Conservation (phyloP, 768 basidiomycete genomes). For the Amanita polypyramis region DNA sequence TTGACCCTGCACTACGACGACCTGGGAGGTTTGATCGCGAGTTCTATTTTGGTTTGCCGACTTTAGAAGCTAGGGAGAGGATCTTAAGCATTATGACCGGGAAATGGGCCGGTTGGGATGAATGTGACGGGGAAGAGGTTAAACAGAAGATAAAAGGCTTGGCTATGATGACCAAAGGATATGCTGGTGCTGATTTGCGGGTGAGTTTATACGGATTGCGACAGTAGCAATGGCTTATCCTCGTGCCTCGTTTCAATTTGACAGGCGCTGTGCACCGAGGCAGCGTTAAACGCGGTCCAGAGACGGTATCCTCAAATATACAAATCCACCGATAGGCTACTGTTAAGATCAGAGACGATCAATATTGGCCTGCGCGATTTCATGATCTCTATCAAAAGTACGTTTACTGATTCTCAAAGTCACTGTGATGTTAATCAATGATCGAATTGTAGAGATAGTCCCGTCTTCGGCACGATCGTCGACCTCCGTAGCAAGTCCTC, state of each 20-base stretch:
- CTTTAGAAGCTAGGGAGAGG: slow-evolving; percentile 72
- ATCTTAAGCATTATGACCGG: slow-evolving; percentile 87
- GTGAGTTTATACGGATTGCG: slow-evolving; percentile 34
- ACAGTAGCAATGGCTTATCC: slow-evolving; percentile 3
- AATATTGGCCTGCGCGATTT: slow-evolving; percentile 82
- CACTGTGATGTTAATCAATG: neutral
- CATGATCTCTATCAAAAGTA: slow-evolving; percentile 95
- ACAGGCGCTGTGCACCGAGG: slow-evolving; percentile 92
- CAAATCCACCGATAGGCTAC: slow-evolving; percentile 75
- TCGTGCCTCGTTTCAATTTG: slow-evolving; percentile 8
- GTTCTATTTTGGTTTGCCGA: slow-evolving; percentile 93
- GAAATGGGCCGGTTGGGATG: slow-evolving; percentile 81
- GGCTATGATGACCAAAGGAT: slow-evolving; percentile 89
- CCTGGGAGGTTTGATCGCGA: slow-evolving; percentile 96
- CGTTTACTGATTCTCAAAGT: slow-evolving; percentile 17
- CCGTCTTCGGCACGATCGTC: slow-evolving; percentile 93
- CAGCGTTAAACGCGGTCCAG: slow-evolving; percentile 93
- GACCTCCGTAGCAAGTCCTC: slow-evolving; percentile 72
- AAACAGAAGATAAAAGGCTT: slow-evolving; percentile 68
- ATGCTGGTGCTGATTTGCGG: slow-evolving; percentile 93
- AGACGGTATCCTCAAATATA: slow-evolving; percentile 96
- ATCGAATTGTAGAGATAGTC: slow-evolving; percentile 60
- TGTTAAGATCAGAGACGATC: slow-evolving; percentile 81
- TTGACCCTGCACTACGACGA: slow-evolving; percentile 88
- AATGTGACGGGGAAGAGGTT: slow-evolving; percentile 18